phyloP scores from a whole-genome alignment of 371 early-diverging fungal genomes.

The Mortierella sp. region DNA sequence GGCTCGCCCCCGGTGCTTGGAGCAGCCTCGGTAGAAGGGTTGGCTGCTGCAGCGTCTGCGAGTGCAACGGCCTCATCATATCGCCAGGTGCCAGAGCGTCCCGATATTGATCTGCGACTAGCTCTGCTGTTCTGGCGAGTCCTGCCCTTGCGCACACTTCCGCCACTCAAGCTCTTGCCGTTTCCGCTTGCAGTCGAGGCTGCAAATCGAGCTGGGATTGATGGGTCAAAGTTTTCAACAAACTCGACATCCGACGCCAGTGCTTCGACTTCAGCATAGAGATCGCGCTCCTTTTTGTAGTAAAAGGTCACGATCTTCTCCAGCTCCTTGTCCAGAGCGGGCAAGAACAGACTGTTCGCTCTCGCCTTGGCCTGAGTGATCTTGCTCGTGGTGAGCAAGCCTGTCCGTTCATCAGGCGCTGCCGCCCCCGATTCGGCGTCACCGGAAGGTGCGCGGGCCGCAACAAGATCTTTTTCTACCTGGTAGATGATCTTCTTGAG shows the following conservation, averaged over 20 bases:
- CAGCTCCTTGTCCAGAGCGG: conserved; percentile 82
- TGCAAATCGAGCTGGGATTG: conserved; percentile 3
- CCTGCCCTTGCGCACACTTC: conserved; percentile 29
- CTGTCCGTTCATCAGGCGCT: conserved; percentile 58
- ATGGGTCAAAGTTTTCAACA: conserved; percentile 51
- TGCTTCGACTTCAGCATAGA: conserved; percentile 70
- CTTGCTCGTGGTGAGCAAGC: conserved; percentile 54
- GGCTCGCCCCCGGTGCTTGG: neutral
- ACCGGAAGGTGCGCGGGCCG: conserved; percentile 58
- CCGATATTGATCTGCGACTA: conserved; percentile 25
- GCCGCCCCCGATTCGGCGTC: conserved; percentile 33
- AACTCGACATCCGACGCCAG: conserved; percentile 57
- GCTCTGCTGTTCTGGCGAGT: conserved; percentile 43
- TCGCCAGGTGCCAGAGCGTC: conserved; percentile 49
- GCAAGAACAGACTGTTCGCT: conserved; percentile 70
- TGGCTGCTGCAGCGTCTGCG: conserved; percentile 42
- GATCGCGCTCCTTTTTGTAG: conserved; percentile 81
- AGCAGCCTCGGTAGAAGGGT: too few species aligned
- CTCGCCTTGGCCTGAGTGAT: conserved; percentile 51
- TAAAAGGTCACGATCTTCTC: conserved; percentile 86
- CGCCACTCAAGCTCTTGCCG: conserved; percentile 10
- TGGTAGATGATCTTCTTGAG: conserved; percentile 91
- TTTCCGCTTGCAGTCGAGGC: conserved; percentile 1
- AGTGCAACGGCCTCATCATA: conserved; percentile 43
- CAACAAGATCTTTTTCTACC: conserved; percentile 85